Percentiles rank a stretch among this genome's conserved stretches.
These are phyloP conservation scores for Aphanomyces astaci DNA, from an alignment of 352 stramenopile species.

Conservation along the genomic window DNA sequence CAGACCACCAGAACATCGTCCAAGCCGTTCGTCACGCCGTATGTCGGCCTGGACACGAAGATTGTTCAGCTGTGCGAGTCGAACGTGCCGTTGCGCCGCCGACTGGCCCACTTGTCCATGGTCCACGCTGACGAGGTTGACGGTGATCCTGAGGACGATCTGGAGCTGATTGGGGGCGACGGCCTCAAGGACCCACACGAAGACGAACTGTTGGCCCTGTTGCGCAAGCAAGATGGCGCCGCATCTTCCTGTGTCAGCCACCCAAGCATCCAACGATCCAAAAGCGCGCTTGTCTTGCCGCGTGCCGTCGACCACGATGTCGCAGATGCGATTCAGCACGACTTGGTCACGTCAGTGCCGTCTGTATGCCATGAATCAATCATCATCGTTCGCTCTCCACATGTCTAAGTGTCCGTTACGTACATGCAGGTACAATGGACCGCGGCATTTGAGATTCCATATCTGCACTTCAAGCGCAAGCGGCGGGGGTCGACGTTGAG, in stretches of 20 bases:
- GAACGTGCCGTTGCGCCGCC: slow-evolving; percentile 6
- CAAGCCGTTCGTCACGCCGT: background rate
- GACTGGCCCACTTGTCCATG: slow-evolving; percentile 12
- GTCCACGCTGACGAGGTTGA: slow-evolving; percentile 7
- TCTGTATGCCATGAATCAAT: background rate
- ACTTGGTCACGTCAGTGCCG: background rate
- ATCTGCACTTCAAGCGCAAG: slow-evolving; percentile 6
- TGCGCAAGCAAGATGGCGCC: background rate
- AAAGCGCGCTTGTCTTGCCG: background rate
- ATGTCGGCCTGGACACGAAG: slow-evolving; percentile 7
- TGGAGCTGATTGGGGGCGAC: slow-evolving; percentile 4
- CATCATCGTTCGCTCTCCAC: background rate
- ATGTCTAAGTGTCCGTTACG: background rate
- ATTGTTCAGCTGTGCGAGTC: slow-evolving; percentile 10
- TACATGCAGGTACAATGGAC: slow-evolving; percentile 5
- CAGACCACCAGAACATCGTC: background rate
- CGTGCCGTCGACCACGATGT: slow-evolving; percentile 6
- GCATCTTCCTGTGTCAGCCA: background rate
- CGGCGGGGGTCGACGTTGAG: background rate
- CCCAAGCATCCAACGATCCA: slow-evolving; percentile 17
- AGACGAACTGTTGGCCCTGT: slow-evolving; percentile 5
- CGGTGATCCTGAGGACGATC: background rate
- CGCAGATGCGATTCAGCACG: slow-evolving; percentile 1
- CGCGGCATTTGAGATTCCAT: background rate
- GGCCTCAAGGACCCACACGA: background rate